Evolutionary conservation across 495 filamentous ascomycete genomes (phyloP).

Genomic region (Penicillium manginii): DNA sequence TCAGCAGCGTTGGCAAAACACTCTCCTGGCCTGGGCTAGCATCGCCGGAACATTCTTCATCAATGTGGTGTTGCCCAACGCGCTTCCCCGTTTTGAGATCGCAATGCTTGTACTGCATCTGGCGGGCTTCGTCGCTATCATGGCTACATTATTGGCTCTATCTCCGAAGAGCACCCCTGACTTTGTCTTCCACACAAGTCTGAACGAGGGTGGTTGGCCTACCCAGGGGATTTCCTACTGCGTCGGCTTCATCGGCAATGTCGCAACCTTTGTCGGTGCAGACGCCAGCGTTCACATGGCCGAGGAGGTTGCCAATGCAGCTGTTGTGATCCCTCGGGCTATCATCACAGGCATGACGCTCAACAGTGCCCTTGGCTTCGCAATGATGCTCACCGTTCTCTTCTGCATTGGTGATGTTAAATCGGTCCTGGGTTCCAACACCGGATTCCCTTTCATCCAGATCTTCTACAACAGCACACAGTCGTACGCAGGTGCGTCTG

Average conservation of each 20-base stretch:
- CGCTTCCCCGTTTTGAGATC: conserved; percentile 49
- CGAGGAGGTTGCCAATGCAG: conserved; percentile 51
- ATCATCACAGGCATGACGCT: conserved; percentile 48
- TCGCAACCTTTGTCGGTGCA: conserved; percentile 44
- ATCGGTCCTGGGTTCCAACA: conserved; percentile 36
- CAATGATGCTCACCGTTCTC: conserved; percentile 43
- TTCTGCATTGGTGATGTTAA: conserved; percentile 49
- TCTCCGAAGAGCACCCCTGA: conserved; percentile 25
- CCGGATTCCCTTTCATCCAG: conserved; percentile 53
- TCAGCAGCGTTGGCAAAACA: conserved; percentile 51
- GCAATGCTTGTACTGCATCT: conserved; percentile 49
- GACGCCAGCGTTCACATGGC: conserved; percentile 44
- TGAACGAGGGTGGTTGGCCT: conserved; percentile 53
- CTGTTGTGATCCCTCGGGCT: conserved; percentile 43
- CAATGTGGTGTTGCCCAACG: conserved; percentile 43
- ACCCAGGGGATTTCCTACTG: conserved; percentile 45
- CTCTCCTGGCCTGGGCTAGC: conserved; percentile 48
- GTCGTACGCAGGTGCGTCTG: conserved; percentile 25
- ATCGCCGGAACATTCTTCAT: conserved; percentile 45
- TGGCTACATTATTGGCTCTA: conserved; percentile 33
- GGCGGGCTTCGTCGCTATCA: conserved; percentile 54
- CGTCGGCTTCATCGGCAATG: conserved; percentile 44
- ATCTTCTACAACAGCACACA: conserved; percentile 39
- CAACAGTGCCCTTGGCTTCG: conserved; percentile 50
- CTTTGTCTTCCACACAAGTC: conserved; percentile 44